Conservation (phyloP, 257 asterid genomes). For the Solanum pinnatisectum region DNA sequence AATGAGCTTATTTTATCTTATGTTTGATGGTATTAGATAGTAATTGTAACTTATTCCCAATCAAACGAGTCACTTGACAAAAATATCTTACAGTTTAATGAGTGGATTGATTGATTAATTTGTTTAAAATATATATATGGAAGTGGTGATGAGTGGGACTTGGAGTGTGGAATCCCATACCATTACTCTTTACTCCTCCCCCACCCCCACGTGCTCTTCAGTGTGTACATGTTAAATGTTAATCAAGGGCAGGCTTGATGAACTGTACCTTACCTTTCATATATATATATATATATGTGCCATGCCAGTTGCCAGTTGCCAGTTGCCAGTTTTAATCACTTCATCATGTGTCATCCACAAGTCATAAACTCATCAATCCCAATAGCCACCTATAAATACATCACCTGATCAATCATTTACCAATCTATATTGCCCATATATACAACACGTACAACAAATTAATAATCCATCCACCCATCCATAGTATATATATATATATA, state of each 20-base stretch:
- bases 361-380: background rate
- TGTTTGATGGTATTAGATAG: too few relatives aligned
- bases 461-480: background rate
- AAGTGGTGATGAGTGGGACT: background rate
- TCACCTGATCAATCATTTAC: background rate
- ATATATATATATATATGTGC: too few relatives aligned
- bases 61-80: background rate
- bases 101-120: too few relatives aligned
- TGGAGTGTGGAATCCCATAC: background rate
- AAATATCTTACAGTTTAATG: too few relatives aligned
- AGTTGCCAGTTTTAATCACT: background rate
- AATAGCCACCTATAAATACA: background rate
- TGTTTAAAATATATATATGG: background rate
- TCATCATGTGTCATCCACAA: background rate
- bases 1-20: background rate
- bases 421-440: background rate
- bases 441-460: background rate
- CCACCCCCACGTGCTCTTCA: background rate
- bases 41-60: too few relatives aligned
- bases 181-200: background rate
- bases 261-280: background rate
- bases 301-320: background rate
- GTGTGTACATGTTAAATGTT: background rate
- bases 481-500: background rate
- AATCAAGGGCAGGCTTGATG: background rate